Evolutionary conservation across 345 rosid species (phyloP).

Genomic region (Sisymbrium irio): DNA sequence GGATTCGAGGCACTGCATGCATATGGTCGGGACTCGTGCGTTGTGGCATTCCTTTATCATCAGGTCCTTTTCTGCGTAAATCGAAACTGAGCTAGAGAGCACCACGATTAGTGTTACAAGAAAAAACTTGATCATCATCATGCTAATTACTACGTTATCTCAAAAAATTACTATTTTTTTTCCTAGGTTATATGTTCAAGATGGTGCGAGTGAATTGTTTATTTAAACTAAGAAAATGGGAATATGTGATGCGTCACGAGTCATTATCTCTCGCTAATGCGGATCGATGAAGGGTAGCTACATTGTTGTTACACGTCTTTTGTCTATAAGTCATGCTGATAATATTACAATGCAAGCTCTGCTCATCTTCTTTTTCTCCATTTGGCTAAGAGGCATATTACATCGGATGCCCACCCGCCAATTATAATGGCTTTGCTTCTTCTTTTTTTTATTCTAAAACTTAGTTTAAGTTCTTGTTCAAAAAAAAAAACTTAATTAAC

Average conservation of each 20-base stretch:
- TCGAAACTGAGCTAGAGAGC: not conserved
- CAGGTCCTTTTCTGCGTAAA: not conserved
- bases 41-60: conserved; percentile 23
- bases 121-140: conserved; percentile 9
- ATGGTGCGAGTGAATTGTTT: not conserved
- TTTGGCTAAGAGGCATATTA: not conserved
- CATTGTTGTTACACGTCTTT: not conserved
- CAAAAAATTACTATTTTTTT: not conserved
- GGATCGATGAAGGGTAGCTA: not conserved
- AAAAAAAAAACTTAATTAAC: not conserved
- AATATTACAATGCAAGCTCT: not conserved
- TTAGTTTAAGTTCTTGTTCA: too few species aligned
- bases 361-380: not conserved
- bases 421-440: not conserved
- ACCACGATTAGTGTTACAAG: not conserved
- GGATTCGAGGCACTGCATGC: conserved; percentile 30
- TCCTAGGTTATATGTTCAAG: not conserved
- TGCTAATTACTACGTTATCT: not conserved
- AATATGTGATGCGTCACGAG: not conserved
- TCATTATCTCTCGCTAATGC: not conserved
- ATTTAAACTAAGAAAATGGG: not conserved
- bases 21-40: conserved; percentile 7
- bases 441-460: too few species aligned
- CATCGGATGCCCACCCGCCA: not conserved
- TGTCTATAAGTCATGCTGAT: not conserved